A percentile compares a stretch with the other conserved stretches of the same genome.
Conservation (phyloP, 2,329 filamentous ascomycete genomes). For the Calonectria pteridis region DNA sequence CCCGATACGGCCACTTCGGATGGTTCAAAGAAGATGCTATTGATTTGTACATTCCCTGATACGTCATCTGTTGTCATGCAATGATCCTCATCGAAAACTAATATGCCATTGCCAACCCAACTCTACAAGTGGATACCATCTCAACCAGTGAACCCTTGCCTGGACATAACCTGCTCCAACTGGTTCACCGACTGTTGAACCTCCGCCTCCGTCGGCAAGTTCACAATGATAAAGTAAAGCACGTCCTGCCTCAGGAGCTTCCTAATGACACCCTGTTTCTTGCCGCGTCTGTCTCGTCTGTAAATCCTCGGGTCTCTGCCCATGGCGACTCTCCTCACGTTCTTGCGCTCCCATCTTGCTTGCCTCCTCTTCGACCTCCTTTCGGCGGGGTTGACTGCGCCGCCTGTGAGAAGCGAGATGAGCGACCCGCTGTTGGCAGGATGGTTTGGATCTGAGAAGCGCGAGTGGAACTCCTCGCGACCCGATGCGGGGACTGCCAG, state of each 20-base stretch:
- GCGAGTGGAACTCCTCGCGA: conserved; percentile 7
- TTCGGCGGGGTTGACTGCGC: conserved; percentile 4
- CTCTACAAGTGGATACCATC: not conserved
- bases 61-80: not conserved
- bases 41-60: not conserved
- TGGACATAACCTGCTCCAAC: conserved; percentile 9
- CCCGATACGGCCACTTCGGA: not conserved
- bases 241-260: conserved; percentile 8
- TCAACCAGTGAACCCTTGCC: not conserved
- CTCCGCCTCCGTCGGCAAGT: conserved; percentile 8
- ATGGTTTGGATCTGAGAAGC: conserved; percentile 16
- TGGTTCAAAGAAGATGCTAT: not conserved
- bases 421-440: conserved; percentile 12
- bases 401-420: conserved; percentile 18
- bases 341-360: not conserved
- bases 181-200: conserved; percentile 17
- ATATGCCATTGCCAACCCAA: not conserved
- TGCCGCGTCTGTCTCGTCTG: not conserved
- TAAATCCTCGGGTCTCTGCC: not conserved
- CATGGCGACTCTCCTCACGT: not conserved
- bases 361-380: not conserved
- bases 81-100: not conserved
- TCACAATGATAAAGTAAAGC: conserved; percentile 15
- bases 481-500: not conserved
- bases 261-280: conserved; percentile 5